phyloP scores from a whole-genome alignment of 352 stramenopile species.

The Phytophthora vignae region DNA sequence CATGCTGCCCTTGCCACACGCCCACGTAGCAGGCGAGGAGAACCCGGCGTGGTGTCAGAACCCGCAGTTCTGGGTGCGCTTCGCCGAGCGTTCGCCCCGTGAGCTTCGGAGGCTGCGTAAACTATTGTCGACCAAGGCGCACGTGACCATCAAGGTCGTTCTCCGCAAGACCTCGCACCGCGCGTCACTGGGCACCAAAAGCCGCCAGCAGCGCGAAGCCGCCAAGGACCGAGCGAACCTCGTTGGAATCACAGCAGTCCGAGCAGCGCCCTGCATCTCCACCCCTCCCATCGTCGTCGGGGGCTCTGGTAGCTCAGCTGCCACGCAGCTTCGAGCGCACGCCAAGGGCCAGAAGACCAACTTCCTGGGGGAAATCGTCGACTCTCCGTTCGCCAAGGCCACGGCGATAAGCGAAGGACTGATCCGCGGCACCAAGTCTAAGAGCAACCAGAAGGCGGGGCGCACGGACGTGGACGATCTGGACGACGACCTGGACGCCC shows the following conservation, averaged over 20 bases:
- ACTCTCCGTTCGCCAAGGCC: conserved; percentile 53
- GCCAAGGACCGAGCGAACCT: conserved; percentile 68
- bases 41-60: conserved; percentile 88
- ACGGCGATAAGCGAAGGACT: conserved; percentile 30
- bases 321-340: conserved; percentile 52
- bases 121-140: conserved; percentile 43
- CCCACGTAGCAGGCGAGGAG: conserved; percentile 50
- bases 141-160: conserved; percentile 77
- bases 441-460: conserved; percentile 21
- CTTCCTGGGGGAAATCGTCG: conserved; percentile 72
- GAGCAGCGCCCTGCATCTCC: conserved; percentile 17
- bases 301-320: conserved; percentile 29
- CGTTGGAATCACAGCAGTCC: conserved; percentile 67
- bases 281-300: conserved; percentile 20
- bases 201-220: conserved; percentile 58
- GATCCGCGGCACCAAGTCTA: conserved; percentile 30
- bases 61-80: conserved; percentile 87
- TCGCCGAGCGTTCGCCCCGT: conserved; percentile 41
- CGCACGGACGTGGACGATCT: conserved; percentile 21
- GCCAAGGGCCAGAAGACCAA: conserved; percentile 69
- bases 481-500: conserved; percentile 31
- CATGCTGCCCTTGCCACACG: conserved; percentile 41
- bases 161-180: conserved; percentile 78
- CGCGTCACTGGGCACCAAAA: conserved; percentile 44
- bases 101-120: conserved; percentile 26